A percentile compares a stretch with the other conserved stretches of the same genome.
Evolutionary conservation across 352 stramenopile species (phyloP).

Genomic region (Phytophthora pini): DNA sequence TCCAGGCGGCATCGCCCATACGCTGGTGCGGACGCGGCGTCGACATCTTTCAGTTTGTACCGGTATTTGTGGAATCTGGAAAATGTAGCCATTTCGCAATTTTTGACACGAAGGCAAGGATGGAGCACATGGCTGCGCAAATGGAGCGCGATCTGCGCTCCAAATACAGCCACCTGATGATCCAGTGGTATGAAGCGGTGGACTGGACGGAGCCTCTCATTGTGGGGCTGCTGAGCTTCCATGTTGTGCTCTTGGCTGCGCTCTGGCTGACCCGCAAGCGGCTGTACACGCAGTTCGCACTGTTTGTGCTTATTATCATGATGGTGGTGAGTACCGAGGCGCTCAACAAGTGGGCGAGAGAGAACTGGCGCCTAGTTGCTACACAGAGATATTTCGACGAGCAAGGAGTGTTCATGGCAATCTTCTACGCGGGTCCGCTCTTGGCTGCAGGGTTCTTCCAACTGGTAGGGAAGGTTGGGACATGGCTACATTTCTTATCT

Average conservation of each 20-base stretch:
- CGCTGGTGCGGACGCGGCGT: constrained; percentile 65
- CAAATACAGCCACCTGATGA: constrained; percentile 79
- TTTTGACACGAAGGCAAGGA: constrained; percentile 21
- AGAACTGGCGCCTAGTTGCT: constrained; percentile 68
- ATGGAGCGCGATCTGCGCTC: constrained; percentile 72
- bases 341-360: constrained; percentile 68
- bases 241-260: constrained; percentile 57
- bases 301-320: constrained; percentile 73
- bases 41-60: constrained; percentile 43
- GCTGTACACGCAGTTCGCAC: constrained; percentile 57
- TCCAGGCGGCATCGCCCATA: constrained; percentile 87
- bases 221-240: constrained; percentile 58
- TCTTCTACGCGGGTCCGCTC: constrained; percentile 82
- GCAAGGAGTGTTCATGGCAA: constrained; percentile 82
- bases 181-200: constrained; percentile 84
- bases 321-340: constrained; percentile 63
- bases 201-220: constrained; percentile 84
- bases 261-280: constrained; percentile 68
- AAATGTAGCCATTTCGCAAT: neutral
- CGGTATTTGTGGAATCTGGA: too few relatives aligned
- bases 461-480: constrained; percentile 42
- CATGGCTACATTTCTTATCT: constrained; percentile 13
- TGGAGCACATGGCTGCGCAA: constrained; percentile 69
- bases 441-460: constrained; percentile 83
- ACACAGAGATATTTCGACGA: constrained; percentile 88